A percentile compares a stretch with the other conserved stretches of the same genome.
Conservation (phyloP, 305 asterid species). For the Stenogyne calaminthoides region DNA sequence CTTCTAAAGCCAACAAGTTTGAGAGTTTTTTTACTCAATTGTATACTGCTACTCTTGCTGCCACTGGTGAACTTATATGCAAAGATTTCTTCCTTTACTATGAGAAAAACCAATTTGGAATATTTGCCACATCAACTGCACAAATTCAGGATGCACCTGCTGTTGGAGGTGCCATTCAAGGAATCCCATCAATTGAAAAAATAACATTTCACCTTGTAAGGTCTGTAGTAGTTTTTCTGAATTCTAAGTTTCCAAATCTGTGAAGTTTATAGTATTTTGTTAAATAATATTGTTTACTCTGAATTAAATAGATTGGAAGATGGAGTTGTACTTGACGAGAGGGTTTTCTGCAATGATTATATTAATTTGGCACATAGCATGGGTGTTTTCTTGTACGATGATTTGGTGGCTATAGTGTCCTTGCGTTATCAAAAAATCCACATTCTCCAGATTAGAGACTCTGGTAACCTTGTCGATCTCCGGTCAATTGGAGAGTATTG, state of each 20-base stretch:
- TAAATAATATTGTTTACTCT: constrained; percentile 24
- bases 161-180: constrained; percentile 84
- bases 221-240: constrained; percentile 44
- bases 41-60: constrained; percentile 72
- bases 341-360: constrained; percentile 82
- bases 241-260: constrained; percentile 24
- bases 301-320: constrained; percentile 69
- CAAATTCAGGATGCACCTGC: constrained; percentile 86
- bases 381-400: constrained; percentile 96
- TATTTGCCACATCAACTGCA: constrained; percentile 92
- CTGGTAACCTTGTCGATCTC: constrained; percentile 86
- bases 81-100: constrained; percentile 88
- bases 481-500: constrained; percentile 88
- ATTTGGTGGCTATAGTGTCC: constrained; percentile 88
- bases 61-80: constrained; percentile 86
- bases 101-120: constrained; percentile 74
- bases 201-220: constrained; percentile 94
- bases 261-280: constrained; percentile 1
- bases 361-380: constrained; percentile 81
- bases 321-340: constrained; percentile 85
- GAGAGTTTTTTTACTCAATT: constrained; percentile 86
- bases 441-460: constrained; percentile 92
- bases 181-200: constrained; percentile 85
- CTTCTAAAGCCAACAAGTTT: constrained; percentile 76
- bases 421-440: constrained; percentile 92